These are phyloP conservation scores for Pleurotus salmoneostramineus DNA, from an alignment of 768 basidiomycete species.

Conservation along the genomic window DNA sequence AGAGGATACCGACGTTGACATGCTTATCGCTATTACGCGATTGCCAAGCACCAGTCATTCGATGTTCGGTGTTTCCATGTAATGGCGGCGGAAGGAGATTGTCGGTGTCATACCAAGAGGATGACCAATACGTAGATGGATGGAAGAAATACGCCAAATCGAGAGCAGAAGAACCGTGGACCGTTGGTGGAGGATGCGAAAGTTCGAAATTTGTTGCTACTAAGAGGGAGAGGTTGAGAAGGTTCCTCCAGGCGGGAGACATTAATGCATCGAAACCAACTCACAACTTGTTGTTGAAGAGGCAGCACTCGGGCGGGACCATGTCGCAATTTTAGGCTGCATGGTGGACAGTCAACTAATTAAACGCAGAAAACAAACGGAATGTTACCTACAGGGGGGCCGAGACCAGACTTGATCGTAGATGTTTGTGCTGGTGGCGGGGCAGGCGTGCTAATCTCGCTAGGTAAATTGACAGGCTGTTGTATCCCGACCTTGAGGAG, in stretches of 20 bases:
- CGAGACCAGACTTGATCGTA: not conserved
- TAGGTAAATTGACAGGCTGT: not conserved
- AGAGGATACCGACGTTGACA: constrained; percentile 33
- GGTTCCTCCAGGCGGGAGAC: not conserved
- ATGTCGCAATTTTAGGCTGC: constrained; percentile 23
- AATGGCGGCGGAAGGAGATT: constrained; percentile 27
- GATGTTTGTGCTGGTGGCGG: constrained; percentile 13
- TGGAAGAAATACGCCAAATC: constrained; percentile 43
- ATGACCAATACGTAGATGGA: constrained; percentile 35
- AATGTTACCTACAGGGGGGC: constrained; percentile 15
- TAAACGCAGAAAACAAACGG: not conserved
- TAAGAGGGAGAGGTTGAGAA: not conserved
- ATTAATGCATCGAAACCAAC: not conserved
- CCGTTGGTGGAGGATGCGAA: constrained; percentile 29
- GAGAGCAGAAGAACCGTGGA: constrained; percentile 30
- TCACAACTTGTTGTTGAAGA: constrained; percentile 6
- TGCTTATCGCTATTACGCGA: constrained; percentile 25
- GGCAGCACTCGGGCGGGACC: constrained; percentile 19
- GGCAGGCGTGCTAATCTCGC: not conserved
- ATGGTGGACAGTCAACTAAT: not conserved
- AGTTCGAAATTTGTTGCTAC: constrained; percentile 17
- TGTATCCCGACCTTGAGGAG: constrained; percentile 26
- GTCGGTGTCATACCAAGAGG: constrained; percentile 34
- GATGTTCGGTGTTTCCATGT: constrained; percentile 19
- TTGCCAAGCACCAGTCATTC: constrained; percentile 23